Percentiles rank a stretch among this genome's conserved stretches.
Evolutionary conservation across 495 filamentous ascomycete genomes (phyloP).

Genomic region (Viridothelium virens): DNA sequence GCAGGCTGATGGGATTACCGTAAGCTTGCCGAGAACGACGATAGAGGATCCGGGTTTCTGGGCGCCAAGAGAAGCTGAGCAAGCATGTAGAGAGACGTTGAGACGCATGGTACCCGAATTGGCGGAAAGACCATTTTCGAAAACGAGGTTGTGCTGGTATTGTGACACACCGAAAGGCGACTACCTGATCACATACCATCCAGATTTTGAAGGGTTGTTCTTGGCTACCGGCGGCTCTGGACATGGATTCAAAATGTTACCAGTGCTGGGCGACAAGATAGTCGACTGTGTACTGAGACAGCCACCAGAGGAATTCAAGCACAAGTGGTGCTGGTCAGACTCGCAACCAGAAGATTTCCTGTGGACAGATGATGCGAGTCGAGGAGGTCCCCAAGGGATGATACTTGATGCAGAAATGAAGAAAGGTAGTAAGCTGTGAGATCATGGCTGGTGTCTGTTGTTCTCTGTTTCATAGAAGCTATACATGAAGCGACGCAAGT

Average conservation of each 20-base stretch:
- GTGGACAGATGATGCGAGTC: conserved; percentile 59
- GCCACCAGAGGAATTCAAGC: conserved; percentile 48
- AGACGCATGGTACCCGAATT: conserved; percentile 55
- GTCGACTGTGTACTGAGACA: conserved; percentile 56
- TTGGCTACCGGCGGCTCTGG: conserved; percentile 79
- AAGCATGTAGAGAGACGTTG: conserved; percentile 54
- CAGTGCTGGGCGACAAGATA: conserved; percentile 71
- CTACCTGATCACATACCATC: conserved; percentile 75
- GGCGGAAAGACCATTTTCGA: conserved; percentile 53
- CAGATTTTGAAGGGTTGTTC: conserved; percentile 58
- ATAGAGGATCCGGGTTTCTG: conserved; percentile 36
- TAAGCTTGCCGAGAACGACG: conserved; percentile 45
- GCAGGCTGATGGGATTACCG: conserved; percentile 31
- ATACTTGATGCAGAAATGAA: conserved; percentile 46
- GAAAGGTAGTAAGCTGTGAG: conserved; percentile 27
- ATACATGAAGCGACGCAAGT: background rate
- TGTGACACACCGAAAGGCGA: conserved; percentile 64
- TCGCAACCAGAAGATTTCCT: conserved; percentile 33
- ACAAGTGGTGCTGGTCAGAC: conserved; percentile 63
- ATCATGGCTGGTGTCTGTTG: background rate
- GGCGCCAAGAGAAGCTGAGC: conserved; percentile 53
- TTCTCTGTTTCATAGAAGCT: background rate
- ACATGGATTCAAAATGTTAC: conserved; percentile 85
- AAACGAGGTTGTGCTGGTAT: conserved; percentile 84
- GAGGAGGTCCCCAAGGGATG: conserved; percentile 51